These are phyloP conservation scores for Cladophialophora immunda DNA, from an alignment of 2,329 filamentous ascomycete genomes.

Conservation along the genomic window DNA sequence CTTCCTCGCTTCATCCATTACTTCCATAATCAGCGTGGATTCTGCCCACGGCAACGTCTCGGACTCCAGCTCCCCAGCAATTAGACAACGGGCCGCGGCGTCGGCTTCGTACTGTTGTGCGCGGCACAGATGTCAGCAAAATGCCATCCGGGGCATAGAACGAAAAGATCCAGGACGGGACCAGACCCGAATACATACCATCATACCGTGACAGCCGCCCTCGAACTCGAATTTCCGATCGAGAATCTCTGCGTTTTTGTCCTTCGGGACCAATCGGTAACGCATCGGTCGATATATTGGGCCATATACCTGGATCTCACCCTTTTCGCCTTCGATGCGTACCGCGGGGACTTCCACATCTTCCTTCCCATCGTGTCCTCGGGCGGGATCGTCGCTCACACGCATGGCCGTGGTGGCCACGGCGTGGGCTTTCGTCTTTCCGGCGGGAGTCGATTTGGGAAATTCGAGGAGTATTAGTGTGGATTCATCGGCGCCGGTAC, in stretches of 20 bases:
- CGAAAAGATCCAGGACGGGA: not conserved
- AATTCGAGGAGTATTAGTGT: constrained; percentile 43
- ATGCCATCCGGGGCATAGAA: not conserved
- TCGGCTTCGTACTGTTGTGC: constrained; percentile 36
- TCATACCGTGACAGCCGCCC: constrained; percentile 37
- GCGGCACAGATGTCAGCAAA: not conserved
- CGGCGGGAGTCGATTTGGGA: constrained; percentile 31
- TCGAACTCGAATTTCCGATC: constrained; percentile 36
- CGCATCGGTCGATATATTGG: constrained; percentile 51
- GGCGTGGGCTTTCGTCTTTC: constrained; percentile 66
- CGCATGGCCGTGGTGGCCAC: constrained; percentile 44
- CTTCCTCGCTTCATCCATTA: constrained; percentile 75
- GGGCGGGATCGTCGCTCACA: constrained; percentile 40
- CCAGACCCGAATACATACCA: constrained; percentile 22
- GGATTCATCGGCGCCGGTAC: constrained; percentile 44
- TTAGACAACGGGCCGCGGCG: constrained; percentile 32
- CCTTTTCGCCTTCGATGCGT: constrained; percentile 43
- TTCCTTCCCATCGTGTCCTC: constrained; percentile 27
- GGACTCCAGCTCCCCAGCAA: constrained; percentile 75
- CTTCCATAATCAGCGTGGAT: constrained; percentile 85
- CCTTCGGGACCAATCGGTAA: constrained; percentile 79
- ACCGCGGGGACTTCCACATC: constrained; percentile 41
- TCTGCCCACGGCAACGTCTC: constrained; percentile 82
- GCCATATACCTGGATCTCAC: constrained; percentile 43
- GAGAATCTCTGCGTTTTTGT: constrained; percentile 50